Base-by-base conservation (phyloP, 768 basidiomycete species). In the Lactifluus volemus region DNA sequence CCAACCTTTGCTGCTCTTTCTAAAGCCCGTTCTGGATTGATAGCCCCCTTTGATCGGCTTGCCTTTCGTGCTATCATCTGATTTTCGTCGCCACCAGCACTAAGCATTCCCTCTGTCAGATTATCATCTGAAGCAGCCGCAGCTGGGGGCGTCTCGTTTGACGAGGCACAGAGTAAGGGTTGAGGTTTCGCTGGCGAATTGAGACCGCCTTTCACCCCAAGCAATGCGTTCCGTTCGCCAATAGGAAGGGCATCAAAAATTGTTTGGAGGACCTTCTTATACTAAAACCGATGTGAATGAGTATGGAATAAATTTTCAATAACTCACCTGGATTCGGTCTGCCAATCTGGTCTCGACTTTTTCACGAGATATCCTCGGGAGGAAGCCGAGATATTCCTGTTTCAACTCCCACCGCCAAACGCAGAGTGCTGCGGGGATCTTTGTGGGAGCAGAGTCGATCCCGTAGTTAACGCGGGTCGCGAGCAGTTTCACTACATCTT, bases 331-430 rank as follows among this genome's bases (percentile, higher is more conserved):
- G 17, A 77, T 64, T 60, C 92, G 79, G 65, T 94, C 92, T 25
- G 77, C 74, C 9, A 78, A 72, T 67, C 92, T 79, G 9, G 69
- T 71, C 53, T 85, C 81, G 0, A 80, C 82, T 68, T 81, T 89
- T 63, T 86, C 84, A 63, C 76, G 75, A 12, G 79, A 78, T 68
- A 80, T 83, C 69, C 82, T 84, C 0, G 89, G 88, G 36, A 93
- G 70, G 81, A 85, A 86, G 58, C 81, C 77, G 60, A 75, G 74
- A 63, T 79, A 76, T 19, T 77, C 66, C 3, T 81, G 78, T 67
- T 81, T 83, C 11, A 89, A 84, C 70, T 96, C 93, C 93, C 92
- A 96, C 54, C 89, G 77, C 91, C 90, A 95, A 21, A 88, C 75
- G 63, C 81, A 85, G 38, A 89, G 73, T n/a, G 81, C 74, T 7